Conservation (phyloP, 2,329 filamentous ascomycete species). For the Eurotiales sp. region DNA sequence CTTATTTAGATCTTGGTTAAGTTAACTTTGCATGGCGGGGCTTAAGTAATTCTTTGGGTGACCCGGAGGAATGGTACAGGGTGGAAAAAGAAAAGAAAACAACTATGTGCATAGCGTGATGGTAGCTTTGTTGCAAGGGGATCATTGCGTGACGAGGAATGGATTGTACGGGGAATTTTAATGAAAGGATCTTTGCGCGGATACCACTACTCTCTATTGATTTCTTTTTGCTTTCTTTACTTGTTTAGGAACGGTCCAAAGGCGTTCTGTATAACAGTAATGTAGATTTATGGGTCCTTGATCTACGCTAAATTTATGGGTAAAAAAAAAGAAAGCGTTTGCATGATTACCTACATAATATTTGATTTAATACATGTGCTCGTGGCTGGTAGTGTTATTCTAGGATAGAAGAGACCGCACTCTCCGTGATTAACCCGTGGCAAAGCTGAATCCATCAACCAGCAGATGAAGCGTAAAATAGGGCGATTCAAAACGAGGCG, state of each 20-base stretch:
- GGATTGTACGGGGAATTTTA: background rate
- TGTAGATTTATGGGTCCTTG: slow-evolving; percentile 3
- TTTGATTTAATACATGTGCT: no score
- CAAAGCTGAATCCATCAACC: background rate
- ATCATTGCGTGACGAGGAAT: background rate
- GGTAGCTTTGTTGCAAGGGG: background rate
- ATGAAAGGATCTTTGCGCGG: background rate
- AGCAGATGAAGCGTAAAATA: slow-evolving; percentile 4
- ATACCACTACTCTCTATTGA: background rate
- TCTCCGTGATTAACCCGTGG: background rate
- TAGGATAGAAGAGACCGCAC: no score
- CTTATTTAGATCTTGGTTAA: background rate
- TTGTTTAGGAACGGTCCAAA: background rate
- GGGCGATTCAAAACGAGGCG: slow-evolving; percentile 11
- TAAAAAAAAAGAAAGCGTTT: slow-evolving; percentile 5
- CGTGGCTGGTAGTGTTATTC: no score
- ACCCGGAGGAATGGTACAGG: background rate
- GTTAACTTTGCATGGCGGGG: background rate
- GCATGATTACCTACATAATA: no score
- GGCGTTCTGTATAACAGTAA: background rate
- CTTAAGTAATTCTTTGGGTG: background rate
- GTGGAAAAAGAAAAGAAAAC: background rate
- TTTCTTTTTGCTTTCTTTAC: background rate
- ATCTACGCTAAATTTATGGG: slow-evolving; percentile 6
- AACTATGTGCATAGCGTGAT: background rate